Evolutionary conservation across 2,329 filamentous ascomycete genomes (phyloP), one percentile per base, ranked within the genome.

Genomic region (Cordyceps cicadae): DNA sequence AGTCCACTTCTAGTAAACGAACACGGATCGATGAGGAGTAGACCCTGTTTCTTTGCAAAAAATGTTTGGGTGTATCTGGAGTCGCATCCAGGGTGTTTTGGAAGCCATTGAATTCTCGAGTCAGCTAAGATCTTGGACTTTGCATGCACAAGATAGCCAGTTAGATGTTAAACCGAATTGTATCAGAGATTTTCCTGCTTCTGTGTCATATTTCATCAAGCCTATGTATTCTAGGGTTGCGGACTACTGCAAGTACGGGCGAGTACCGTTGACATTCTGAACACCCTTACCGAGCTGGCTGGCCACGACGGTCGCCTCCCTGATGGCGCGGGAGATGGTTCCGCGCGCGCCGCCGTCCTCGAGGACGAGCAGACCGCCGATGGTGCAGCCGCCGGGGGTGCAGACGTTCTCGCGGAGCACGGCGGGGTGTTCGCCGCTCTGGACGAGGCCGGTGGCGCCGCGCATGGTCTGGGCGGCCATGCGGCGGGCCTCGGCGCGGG

Each of bases 401-500:
- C 78, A 85, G n/a, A 91, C 87, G 74, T 89, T 89, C 66, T 93
- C 89, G 56, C 86, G 81, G 57, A 92, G 74, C 24, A 91, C 74
- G 17, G 88, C 88, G 1, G 89, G 90, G 71, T 92, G 89, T 70
- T 91, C 87, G 15, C 88, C 88, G 59, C 75, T 80, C 60, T 89
- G 77, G 12, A 92, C 84, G 67, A 92, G 69, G 0, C 82, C 84
- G 0, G 88, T 87, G 0, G 87, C 85, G 24, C 89, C 89, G 65
- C 83, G 81, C 87, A 92, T 90, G 14, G 86, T 85, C 77, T 93
- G 89, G 1, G 88, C 87, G 29, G 88, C 88, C 88, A 93, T 92
- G 63, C 83, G 76, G 70, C 86, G 85, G 0, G 89, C 89, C 69
- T 92, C 88, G 2, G 81, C 82, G 53, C 88, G 79, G 4, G 88